Evolutionary conservation across 352 stramenopile species (phyloP).

Genomic region (Elongisporangium anandrum): DNA sequence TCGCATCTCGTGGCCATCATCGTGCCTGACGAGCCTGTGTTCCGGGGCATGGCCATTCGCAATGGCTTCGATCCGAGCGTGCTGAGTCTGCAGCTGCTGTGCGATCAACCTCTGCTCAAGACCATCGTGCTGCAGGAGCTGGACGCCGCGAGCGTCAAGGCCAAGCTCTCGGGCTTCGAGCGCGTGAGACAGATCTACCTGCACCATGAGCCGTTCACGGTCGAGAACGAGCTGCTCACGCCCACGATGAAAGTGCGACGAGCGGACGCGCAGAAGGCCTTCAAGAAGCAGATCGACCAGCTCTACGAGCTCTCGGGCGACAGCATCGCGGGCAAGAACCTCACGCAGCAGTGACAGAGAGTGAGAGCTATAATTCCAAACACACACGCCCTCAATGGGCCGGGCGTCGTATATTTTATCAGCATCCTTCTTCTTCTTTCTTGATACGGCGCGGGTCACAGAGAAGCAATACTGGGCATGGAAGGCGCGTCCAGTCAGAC

Average conservation of each 20-base stretch:
- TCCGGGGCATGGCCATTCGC: constrained; percentile 26
- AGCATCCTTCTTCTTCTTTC: background rate
- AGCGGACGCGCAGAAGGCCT: constrained; percentile 46
- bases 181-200: constrained; percentile 89
- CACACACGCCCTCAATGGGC: background rate
- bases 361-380: background rate
- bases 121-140: constrained; percentile 42
- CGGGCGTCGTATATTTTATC: background rate
- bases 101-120: constrained; percentile 41
- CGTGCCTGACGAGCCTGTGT: constrained; percentile 66
- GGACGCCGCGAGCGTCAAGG: constrained; percentile 40
- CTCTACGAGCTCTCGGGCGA: constrained; percentile 66
- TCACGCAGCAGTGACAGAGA: constrained; percentile 9
- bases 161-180: constrained; percentile 91
- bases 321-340: constrained; percentile 32
- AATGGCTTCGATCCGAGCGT: constrained; percentile 19
- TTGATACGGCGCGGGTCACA: too few species aligned
- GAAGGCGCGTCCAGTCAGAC: too few species aligned
- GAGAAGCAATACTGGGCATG: too few species aligned
- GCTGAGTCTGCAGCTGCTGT: constrained; percentile 36
- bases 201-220: constrained; percentile 86
- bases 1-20: constrained; percentile 93
- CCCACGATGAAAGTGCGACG: constrained; percentile 97
- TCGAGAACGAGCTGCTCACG: constrained; percentile 95
- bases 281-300: constrained; percentile 65